Evolutionary conservation across 106 monocot species (phyloP), one percentile per base, ranked within the genome.

Genomic region (Dendrobium huoshanense): DNA sequence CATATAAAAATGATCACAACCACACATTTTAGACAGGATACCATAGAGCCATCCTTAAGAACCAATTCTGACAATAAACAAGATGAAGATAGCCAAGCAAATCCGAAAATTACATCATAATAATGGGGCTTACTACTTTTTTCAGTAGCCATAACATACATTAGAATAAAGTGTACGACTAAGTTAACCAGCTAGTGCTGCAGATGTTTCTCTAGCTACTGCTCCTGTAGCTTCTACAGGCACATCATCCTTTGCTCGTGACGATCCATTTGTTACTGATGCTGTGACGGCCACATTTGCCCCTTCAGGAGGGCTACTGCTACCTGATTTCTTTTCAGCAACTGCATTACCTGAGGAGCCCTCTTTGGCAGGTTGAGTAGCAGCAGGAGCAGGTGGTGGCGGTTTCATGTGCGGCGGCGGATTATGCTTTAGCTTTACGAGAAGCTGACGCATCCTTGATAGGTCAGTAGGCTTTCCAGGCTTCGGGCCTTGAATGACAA

Each of bases 401-500:
- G 90, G 87, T 55, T 84, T 88, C 90, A 91, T 91, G 75, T 91
- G 90, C 7, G 90, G 90, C 10, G 90, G 90, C 7, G 87, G 88
- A 40, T 76, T 88, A 75, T 88, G 88, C 83, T 90, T 90, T 77
- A 90, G 78, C 82, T 86, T 90, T 41, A 86, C 33, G 33, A 90
- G 70, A 47, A 91, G 67, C 68, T 91, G 90, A 41, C 88, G 85
- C 90, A 91, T 80, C 86, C 90, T 88, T 5, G 90, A 81, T 40
- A 91, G 90, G 73, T 91, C 90, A 2, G 90, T 88, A 19, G 90
- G 90, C 78, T 91, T 91, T 8, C 90, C 90, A 10, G 90, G 88
- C 90, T 91, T 91, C 7, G 90, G 90, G n/a, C 90, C 90, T 73
- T 88, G 90, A 22, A 91, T 78, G 55, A 91, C 75, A 17, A 73